Percentiles rank a stretch among this genome's conserved stretches.
Conservation (phyloP, 148 eudicot genomes). For the Silene conica region DNA sequence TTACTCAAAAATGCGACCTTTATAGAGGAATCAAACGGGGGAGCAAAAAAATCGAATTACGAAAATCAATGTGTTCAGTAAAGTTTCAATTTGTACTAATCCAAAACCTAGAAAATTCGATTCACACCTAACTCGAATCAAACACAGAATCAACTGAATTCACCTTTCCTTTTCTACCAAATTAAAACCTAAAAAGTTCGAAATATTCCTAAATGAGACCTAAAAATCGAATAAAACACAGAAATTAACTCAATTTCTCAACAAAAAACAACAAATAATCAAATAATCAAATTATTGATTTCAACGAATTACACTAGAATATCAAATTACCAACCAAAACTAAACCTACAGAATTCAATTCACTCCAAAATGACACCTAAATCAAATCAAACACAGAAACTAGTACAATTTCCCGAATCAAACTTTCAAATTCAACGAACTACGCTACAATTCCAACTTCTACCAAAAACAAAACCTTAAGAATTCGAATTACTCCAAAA, state of each 20-base stretch:
- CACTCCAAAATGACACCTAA: too few relatives aligned
- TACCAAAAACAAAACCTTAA: conserved; percentile 5
- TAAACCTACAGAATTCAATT: background rate
- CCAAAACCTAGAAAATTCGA: background rate
- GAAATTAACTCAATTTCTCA: too few relatives aligned
- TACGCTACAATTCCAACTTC: background rate
- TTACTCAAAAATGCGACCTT: too few relatives aligned
- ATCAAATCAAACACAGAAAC: too few relatives aligned
- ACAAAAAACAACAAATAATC: too few relatives aligned
- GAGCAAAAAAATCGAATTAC: too few relatives aligned
- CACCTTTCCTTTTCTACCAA: background rate
- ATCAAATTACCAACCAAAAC: background rate
- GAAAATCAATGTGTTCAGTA: background rate
- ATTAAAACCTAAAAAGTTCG: conserved; percentile 1
- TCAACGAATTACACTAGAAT: background rate
- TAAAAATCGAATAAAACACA: background rate
- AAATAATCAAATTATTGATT: background rate
- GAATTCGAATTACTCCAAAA: background rate
- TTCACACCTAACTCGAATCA: background rate
- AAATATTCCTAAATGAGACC: too few relatives aligned
- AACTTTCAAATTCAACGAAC: background rate
- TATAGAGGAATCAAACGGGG: too few relatives aligned
- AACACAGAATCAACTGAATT: background rate
- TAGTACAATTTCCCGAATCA: too few relatives aligned
- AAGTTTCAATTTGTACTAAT: background rate